Base-by-base conservation (phyloP, 108 stramenopile genomes). In the Nitzschia inconspicua region DNA sequence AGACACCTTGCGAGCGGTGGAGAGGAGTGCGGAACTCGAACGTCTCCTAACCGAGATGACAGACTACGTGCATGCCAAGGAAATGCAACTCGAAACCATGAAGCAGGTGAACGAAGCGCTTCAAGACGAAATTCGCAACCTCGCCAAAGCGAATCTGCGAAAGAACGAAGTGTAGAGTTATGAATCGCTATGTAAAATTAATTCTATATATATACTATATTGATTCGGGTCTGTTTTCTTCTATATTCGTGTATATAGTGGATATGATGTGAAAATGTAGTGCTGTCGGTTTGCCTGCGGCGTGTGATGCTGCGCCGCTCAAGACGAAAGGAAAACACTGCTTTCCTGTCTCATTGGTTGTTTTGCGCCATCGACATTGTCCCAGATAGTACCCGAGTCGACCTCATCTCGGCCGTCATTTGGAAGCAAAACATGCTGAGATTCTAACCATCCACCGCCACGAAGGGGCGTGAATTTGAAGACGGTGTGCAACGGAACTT, bases 71-170 rank as follows among this genome's bases (percentile, higher is more conserved):
- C 57, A 73, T 41, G 91, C 91, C 24, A 85, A 92, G 63, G 82
- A 87, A 34, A 81, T 83, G 84, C 91, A 92, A 56, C 59, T 92
- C 26, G 73, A 77, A 40, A 89, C 91, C 13, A 60, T 92, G 69
- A 85, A 75, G 54, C 70, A 79, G 52, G 80, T 92, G 13, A 92
- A 89, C 59, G 69, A 76, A 35, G 80, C 84, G 1, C 61, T 89
- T 4, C 53, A 70, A 29, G 48, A 67, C 51, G 86, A 91, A 44
- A 63, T 81, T 31, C 66, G 66, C 24, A 31, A 44, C 14, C 53
- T 80, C 28, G 70, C 80, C 3, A 30, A 76, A 44, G 63, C 66
- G 40, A 76, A 57, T 24, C 57, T 81, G 44, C 52, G 53, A 37
- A 58, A 63, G 19, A 75, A 80, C 48, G 78, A 79, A 66, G 49